phyloP scores from a whole-genome alignment of 371 early-diverging fungal species.

The Gilbertella persicaria region DNA sequence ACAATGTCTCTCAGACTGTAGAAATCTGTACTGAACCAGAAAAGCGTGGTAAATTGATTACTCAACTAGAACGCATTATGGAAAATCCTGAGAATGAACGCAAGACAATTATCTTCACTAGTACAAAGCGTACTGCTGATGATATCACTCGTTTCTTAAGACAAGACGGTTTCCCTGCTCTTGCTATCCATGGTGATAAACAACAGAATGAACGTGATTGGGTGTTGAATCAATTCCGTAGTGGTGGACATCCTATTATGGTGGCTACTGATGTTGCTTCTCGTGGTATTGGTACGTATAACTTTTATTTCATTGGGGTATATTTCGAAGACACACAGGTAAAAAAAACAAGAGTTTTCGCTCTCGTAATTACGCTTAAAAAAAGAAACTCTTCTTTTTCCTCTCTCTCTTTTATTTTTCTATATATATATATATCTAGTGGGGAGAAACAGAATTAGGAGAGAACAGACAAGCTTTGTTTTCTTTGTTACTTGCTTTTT shows the following conservation, averaged over 20 bases:
- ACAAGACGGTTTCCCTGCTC: constrained; percentile 94
- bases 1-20: constrained; percentile 92
- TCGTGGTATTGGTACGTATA: constrained; percentile 95
- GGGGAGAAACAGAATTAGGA: too few relatives aligned
- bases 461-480: too few relatives aligned
- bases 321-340: constrained; percentile 2
- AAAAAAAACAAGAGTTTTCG: constrained; percentile 8
- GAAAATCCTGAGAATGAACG: constrained; percentile 65
- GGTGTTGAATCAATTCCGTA: constrained; percentile 92
- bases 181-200: constrained; percentile 99
- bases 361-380: not conserved
- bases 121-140: constrained; percentile 98
- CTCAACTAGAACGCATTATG: constrained; percentile 79
- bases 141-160: constrained; percentile 90
- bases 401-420: constrained; percentile 2
- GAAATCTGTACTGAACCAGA: constrained; percentile 89
- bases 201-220: constrained; percentile 98
- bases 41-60: constrained; percentile 79
- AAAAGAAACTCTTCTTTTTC: constrained; percentile 1
- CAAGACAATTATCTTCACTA: constrained; percentile 97
- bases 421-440: constrained; percentile 2
- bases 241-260: constrained; percentile 89
- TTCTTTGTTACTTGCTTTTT: too few relatives aligned
- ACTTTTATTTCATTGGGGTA: not conserved
- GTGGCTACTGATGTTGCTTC: constrained; percentile 99